Conservation (phyloP, 106 monocot species). For the Acorus gramineus region DNA sequence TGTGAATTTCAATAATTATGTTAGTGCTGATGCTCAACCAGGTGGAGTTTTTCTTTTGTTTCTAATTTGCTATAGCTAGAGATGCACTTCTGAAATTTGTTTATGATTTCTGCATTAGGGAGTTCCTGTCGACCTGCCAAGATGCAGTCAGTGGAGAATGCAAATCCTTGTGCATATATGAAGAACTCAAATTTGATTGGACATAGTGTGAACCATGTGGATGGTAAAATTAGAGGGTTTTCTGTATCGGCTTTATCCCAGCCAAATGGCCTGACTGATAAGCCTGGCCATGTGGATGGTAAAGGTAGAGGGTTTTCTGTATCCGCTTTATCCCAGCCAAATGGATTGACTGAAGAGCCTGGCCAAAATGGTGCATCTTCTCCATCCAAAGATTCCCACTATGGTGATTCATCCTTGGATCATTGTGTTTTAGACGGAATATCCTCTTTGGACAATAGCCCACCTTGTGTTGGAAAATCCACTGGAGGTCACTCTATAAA, state of each 20-base stretch:
- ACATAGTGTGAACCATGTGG: neutral
- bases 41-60: neutral
- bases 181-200: constrained; percentile 8
- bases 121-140: constrained; percentile 6
- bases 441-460: constrained; percentile 14
- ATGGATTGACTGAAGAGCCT: constrained; percentile 2
- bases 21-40: no score
- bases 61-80: constrained; percentile 2
- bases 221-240: constrained; percentile 9
- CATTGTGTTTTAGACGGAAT: constrained; percentile 13
- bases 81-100: no score
- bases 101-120: neutral
- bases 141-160: constrained; percentile 13
- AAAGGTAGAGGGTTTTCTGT: constrained; percentile 6
- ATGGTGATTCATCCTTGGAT: constrained; percentile 14
- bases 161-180: neutral
- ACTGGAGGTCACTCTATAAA: constrained; percentile 9
- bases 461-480: constrained; percentile 5
- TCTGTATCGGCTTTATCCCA: constrained; percentile 2
- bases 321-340: constrained; percentile 2
- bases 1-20: no score
- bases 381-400: constrained; percentile 5
- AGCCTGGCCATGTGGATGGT: constrained; percentile 4
- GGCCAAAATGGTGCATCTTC: constrained; percentile 3
- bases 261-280: constrained; percentile 5